Base-by-base conservation (phyloP, 345 rosid species). In the Camelina hispida region DNA sequence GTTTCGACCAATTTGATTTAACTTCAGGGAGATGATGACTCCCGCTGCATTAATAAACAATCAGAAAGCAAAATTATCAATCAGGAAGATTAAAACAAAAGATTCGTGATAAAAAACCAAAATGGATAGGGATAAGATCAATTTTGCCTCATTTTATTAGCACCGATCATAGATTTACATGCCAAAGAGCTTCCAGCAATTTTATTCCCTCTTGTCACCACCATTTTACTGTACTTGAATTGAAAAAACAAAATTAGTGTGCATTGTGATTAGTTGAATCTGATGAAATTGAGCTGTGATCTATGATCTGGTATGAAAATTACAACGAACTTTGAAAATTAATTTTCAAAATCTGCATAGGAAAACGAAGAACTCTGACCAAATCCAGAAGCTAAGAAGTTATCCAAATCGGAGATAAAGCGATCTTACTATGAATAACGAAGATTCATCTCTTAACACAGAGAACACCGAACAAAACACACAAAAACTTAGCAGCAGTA, bases 1-100 rank as follows among this genome's bases (percentile, higher is more conserved):
- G 93, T 57, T 81, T 78, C 42, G 64, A 81, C 96, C 91, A 89
- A 82, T 93, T 89, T 55, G 84, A 79, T 55, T 76, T 22, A 59
- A 71, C 84, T 79, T 79, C 84, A 69, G 47, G 62, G 13, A 62
- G 28, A 25, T 25, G 69, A 74, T 62, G 70, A 79, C 75, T 78
- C 69, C 46, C 38, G 32, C 90, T 83, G 81, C 81, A 76, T 51
- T 53, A 57, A 25, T 1, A 25, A 40, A 67, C 53, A 51, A 23
- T 54, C 28, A 25, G 28, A 25, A 25, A 20, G 20, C 52, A 46
- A n/a, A 46, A 46, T 6, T 6, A 43, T n/a, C 51, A 47, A 47
- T 47, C 3, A 56, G 60, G 50, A 9, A 78, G 62, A 66, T 37
- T 69, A 75, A n/a, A 48, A 47, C 5, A 52, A 35, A 51, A 60